Conservation (phyloP, 176 grass and related monocot species). For the Musa beccarii region DNA sequence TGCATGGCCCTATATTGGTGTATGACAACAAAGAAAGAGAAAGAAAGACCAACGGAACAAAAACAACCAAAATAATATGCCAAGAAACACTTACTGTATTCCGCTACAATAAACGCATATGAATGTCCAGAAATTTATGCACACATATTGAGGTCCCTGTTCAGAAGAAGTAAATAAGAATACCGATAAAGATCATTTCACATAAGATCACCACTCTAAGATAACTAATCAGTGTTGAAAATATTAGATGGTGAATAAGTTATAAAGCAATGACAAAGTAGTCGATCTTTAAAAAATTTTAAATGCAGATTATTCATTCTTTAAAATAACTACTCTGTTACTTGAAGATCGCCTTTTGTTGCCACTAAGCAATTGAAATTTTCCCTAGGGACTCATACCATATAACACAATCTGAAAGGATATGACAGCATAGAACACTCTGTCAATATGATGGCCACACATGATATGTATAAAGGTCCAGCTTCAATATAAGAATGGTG, state of each 20-base stretch:
- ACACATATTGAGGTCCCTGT: constrained; percentile 69
- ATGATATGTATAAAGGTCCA: no score
- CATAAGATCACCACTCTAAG: background rate
- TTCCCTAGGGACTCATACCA: background rate
- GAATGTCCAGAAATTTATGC: constrained; percentile 58
- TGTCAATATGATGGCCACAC: background rate
- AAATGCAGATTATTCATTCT: no score
- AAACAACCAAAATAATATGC: background rate
- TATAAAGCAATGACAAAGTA: no score
- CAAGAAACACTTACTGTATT: constrained; percentile 53
- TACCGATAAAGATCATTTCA: background rate
- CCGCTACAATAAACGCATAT: constrained; percentile 56
- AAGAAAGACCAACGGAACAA: background rate
- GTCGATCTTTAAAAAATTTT: no score
- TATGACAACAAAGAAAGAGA: background rate
- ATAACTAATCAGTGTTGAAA: background rate
- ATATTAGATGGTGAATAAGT: no score
- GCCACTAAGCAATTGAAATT: background rate
- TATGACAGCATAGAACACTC: background rate
- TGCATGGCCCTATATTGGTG: background rate
- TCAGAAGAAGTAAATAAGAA: constrained; percentile 14
- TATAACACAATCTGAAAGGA: background rate
- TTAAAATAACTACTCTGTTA: background rate
- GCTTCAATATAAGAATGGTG: no score
- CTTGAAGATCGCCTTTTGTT: background rate